Conservation (phyloP, 805 yeast species). For the Phaffomyces thermotolerans region DNA sequence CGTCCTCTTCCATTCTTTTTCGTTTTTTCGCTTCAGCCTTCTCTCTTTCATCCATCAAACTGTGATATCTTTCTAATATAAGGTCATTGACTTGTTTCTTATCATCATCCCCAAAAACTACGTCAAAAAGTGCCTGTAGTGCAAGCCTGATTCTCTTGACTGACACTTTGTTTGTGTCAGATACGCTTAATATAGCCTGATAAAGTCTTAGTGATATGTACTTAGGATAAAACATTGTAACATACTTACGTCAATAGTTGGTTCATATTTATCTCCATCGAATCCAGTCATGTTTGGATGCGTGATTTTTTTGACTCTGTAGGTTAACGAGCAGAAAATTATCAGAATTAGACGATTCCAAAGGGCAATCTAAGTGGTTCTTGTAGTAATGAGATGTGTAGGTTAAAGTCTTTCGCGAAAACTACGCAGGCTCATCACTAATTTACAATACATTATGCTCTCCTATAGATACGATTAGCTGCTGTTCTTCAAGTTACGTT, state of each 20-base stretch:
- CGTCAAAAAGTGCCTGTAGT: constrained; percentile 58
- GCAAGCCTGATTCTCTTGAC: constrained; percentile 68
- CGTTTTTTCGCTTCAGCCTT: constrained; percentile 24
- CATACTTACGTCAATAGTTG: constrained; percentile 55
- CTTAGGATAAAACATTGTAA: not conserved
- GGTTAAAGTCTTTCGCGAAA: too few species aligned
- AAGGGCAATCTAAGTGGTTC: not conserved
- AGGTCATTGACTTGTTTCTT: constrained; percentile 53
- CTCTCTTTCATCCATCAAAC: constrained; percentile 34
- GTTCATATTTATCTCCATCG: constrained; percentile 29
- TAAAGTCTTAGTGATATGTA: constrained; percentile 3
- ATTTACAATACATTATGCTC: not conserved
- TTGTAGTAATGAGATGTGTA: too few species aligned
- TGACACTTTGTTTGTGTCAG: constrained; percentile 62
- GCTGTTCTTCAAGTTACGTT: constrained; percentile 56
- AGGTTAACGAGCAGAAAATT: too few species aligned
- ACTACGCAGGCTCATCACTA: not conserved
- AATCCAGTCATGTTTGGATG: not conserved
- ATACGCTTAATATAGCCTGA: constrained; percentile 64
- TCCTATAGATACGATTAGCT: not conserved
- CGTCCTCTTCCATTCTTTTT: constrained; percentile 38
- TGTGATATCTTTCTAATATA: constrained; percentile 51
- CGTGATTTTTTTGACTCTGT: too few species aligned
- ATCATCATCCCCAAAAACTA: constrained; percentile 38
- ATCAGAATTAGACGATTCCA: not conserved